Percentiles rank a stretch among this genome's conserved stretches.
Evolutionary conservation across 2,329 filamentous ascomycete genomes (phyloP).

Genomic region (Xylariaceae sp.): DNA sequence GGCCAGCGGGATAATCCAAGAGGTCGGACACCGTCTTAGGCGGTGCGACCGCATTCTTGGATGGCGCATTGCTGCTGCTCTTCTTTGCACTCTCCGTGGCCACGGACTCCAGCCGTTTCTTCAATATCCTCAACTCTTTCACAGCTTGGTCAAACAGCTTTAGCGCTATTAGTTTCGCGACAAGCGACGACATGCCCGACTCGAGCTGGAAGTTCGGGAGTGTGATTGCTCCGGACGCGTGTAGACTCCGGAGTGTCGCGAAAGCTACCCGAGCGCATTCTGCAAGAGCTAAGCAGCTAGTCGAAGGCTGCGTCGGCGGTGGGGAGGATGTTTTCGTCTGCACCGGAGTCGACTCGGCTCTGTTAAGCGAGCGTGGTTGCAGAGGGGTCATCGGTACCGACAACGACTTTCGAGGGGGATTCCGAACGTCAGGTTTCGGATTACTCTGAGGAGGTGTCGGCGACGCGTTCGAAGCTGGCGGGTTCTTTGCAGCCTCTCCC

Average conservation of each 20-base stretch:
- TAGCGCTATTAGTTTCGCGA: slow-evolving; percentile 60
- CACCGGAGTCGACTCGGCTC: slow-evolving; percentile 51
- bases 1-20: slow-evolving; percentile 52
- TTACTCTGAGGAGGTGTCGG: slow-evolving; percentile 33
- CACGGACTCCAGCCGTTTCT: slow-evolving; percentile 52
- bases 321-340: slow-evolving; percentile 32
- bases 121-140: slow-evolving; percentile 63
- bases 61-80: slow-evolving; percentile 32
- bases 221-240: slow-evolving; percentile 48
- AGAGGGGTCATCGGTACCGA: slow-evolving; percentile 57
- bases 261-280: slow-evolving; percentile 69
- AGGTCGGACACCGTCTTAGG: slow-evolving; percentile 52
- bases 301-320: slow-evolving; percentile 30
- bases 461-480: slow-evolving; percentile 30
- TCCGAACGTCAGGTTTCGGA: slow-evolving; percentile 36
- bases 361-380: slow-evolving; percentile 56
- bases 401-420: slow-evolving; percentile 48
- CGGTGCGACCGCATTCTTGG: slow-evolving; percentile 33
- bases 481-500: slow-evolving; percentile 57
- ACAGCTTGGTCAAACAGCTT: slow-evolving; percentile 62
- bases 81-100: slow-evolving; percentile 27
- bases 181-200: slow-evolving; percentile 64
- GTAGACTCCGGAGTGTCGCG: slow-evolving; percentile 54
- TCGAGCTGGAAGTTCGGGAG: slow-evolving; percentile 65
- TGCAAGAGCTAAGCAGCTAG: slow-evolving; percentile 51